A percentile compares a stretch with the other conserved stretches of the same genome.
Conservation (phyloP, 108 stramenopile genomes). For the Bacterosira constricta region DNA sequence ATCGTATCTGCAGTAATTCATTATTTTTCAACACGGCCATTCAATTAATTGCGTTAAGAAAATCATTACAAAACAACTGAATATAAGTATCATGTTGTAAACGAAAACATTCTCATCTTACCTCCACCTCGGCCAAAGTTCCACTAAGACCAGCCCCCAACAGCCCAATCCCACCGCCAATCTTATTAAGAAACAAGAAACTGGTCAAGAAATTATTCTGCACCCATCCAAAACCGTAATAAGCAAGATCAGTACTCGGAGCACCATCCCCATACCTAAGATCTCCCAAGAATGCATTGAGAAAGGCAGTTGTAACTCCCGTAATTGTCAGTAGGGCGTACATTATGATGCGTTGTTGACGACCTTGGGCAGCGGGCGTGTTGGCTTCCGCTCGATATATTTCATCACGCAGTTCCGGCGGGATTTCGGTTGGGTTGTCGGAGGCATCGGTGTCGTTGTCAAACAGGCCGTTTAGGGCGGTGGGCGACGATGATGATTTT, state of each 20-base stretch:
- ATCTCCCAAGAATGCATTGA: constrained; percentile 78
- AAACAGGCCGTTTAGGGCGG: neutral
- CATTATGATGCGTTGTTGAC: constrained; percentile 59
- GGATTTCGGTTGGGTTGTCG: constrained; percentile 47
- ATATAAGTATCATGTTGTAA: neutral
- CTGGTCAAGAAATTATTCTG: constrained; percentile 45
- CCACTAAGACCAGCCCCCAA: constrained; percentile 63
- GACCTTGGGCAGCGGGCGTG: constrained; percentile 73
- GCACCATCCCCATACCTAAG: constrained; percentile 54
- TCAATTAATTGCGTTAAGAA: neutral
- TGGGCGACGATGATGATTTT: neutral
- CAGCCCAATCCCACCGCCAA: constrained; percentile 67
- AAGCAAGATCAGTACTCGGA: constrained; percentile 36
- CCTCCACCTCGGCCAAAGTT: constrained; percentile 70
- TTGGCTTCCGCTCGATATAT: constrained; percentile 82
- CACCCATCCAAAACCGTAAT: constrained; percentile 82
- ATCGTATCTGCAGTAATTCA: constrained; percentile 30
- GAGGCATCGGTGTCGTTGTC: neutral
- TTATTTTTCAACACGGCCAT: neutral
- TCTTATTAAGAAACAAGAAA: constrained; percentile 77
- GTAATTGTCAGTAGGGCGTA: constrained; percentile 55
- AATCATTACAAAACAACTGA: neutral
- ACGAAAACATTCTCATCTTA: neutral
- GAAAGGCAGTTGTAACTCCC: constrained; percentile 49
- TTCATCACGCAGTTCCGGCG: constrained; percentile 63